Evolutionary conservation across 176 grass and related monocot genomes (phyloP), one percentile per base, ranked within the genome.

Genomic region (Elaeis guineensis): DNA sequence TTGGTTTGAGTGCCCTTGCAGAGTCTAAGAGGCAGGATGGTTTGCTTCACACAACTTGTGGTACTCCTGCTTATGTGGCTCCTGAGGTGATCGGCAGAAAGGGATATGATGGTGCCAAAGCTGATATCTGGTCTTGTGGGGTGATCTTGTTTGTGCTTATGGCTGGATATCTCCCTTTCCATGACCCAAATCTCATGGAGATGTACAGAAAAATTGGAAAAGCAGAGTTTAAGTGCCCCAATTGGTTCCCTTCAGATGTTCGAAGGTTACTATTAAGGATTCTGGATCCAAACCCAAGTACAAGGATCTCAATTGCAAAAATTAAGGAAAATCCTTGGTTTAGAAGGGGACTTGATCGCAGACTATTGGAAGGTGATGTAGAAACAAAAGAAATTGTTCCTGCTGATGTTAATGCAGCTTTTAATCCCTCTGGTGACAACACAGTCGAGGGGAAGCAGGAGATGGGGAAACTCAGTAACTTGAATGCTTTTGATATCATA

Each of bases 31-130:
- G 17, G 22, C 21, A 17, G 57, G 57, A 58, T 58, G 57, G 57
- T 15, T 26, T 58, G 22, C 57, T 58, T 20, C 57, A 58, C 15
- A 58, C 57, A 0, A 58, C 57, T 26, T 58, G 57, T 26, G 57
- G 57, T 26, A 58, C 57, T 58, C 57, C 57, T 5, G 57, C 57
- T 17, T 58, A 58, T 26, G 57, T 58, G 16, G 57, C 57, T 58
- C 57, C 57, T 58, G 57, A 58, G 57, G 57, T 58, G 15, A 58
- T 58, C 4, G 8, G 57, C 15, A 25, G 57, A 26, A 58, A 58
- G 25, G 57, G 57, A 25, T 58, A 58, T 22, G 57, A 58, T 16
- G 57, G 57, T 25, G 22, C 57, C 8, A 58, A 58, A 25, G 57
- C 57, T 17, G 57, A 58, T 58, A 58, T 25, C 24, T 58, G 57